Percentiles rank a stretch among this genome's conserved stretches.
Conservation (phyloP, 495 filamentous ascomycete species). For the Aspergillus olivimuriae region DNA sequence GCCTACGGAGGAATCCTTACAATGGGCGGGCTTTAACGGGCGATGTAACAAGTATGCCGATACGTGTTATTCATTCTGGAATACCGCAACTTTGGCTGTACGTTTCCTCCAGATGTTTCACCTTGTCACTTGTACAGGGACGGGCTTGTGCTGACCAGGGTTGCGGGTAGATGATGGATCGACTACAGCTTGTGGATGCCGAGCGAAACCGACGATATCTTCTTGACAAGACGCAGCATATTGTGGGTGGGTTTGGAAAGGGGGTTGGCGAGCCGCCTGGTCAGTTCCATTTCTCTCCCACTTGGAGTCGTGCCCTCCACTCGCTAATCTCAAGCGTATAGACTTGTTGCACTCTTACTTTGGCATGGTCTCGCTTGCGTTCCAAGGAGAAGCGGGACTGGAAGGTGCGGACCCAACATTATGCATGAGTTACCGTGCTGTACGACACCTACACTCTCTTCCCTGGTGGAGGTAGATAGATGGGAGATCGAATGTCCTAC, state of each 20-base stretch:
- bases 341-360: constrained; percentile 90
- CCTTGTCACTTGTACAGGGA: too few species aligned
- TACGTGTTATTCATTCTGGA: constrained; percentile 96
- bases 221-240: constrained; percentile 82
- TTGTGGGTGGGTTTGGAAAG: constrained; percentile 88
- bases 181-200: constrained; percentile 52
- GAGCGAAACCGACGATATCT: constrained; percentile 66
- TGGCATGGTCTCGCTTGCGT: constrained; percentile 70
- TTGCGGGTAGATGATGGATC: constrained; percentile 55
- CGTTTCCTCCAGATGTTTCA: constrained; percentile 4
- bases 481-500: too few species aligned
- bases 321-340: constrained; percentile 10
- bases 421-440: constrained; percentile 51
- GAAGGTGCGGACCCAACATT: constrained; percentile 60
- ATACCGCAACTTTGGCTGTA: constrained; percentile 61
- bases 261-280: constrained; percentile 68
- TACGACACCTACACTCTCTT: constrained; percentile 36
- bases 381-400: constrained; percentile 57
- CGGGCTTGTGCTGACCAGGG: too few species aligned
- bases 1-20: constrained; percentile 30
- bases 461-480: constrained; percentile 32
- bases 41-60: constrained; percentile 83
- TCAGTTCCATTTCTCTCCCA: constrained; percentile 19
- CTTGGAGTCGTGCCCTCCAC: not conserved
- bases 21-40: constrained; percentile 72